Evolutionary conservation across 2,329 filamentous ascomycete genomes (phyloP), one percentile per base, ranked within the genome.

Genomic region (Apiospora rasikravindrae): DNA sequence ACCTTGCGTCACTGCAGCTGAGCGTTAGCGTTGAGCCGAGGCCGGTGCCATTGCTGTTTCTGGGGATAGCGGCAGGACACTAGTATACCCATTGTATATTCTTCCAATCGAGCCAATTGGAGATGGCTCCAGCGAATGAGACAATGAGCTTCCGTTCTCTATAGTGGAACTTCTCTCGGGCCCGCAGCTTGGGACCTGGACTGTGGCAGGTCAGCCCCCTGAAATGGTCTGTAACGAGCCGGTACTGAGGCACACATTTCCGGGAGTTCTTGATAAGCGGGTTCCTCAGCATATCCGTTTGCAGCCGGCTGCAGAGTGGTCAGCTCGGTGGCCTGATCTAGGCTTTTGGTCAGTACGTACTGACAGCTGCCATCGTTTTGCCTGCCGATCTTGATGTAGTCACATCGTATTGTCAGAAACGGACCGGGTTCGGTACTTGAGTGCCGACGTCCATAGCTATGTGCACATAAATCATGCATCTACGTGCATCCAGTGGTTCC

Each of bases 201-300:
- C 53, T 61, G 57, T 64, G 57, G 33, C 29, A 64, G 57, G 33
- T 40, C n/a, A 6, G 29, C 33, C 57, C 57, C 57, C 57, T 64
- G 57, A 40, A 16, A 13, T 64, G 14, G 66, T 44, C 66, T 68
- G 44, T 47, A 44, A 47, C 66, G 66, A 61, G 11, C n/a, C 66
- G 66, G 66, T 24, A 68, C n/a, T 68, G 66, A 47, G 66, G n/a
- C 64, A 45, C 64, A 44, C 3, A 37, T 26, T 67, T 16, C 37
- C 64, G 64, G 64, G 64, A 67, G 14, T 44, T 26, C 53, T 61
- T 37, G 29, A 7, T 61, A n/a, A 61, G 53, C 53, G 16, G 19
- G 16, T 61, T 26, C 5, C 29, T 61, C 22, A 61, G 53, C 53
- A 61, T 8, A 22, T 61, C 53, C 53, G 16, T 37, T 61, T 61